These are phyloP conservation scores for Rhizodiscina lignyota DNA, from an alignment of 495 filamentous ascomycete genomes.

Conservation along the genomic window DNA sequence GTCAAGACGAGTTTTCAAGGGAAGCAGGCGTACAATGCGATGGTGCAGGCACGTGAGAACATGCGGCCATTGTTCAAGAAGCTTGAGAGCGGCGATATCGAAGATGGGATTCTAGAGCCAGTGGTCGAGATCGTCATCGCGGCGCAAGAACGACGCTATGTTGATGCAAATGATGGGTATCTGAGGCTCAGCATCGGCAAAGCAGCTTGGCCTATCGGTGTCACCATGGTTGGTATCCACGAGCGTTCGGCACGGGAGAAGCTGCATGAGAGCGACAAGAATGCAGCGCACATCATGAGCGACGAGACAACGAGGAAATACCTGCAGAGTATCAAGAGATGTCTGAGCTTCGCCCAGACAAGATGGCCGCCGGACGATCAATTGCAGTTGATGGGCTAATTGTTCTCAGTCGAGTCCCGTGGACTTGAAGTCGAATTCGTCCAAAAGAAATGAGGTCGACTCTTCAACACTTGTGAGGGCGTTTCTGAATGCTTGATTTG, in stretches of 20 bases:
- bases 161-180: slow-evolving; percentile 94
- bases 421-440: too few relatives aligned
- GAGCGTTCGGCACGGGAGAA: slow-evolving; percentile 91
- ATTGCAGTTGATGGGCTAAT: slow-evolving; percentile 91
- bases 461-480: too few relatives aligned
- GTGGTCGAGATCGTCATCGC: slow-evolving; percentile 88
- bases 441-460: too few relatives aligned
- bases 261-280: slow-evolving; percentile 68
- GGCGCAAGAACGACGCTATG: slow-evolving; percentile 77
- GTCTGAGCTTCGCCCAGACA: slow-evolving; percentile 89
- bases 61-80: slow-evolving; percentile 82
- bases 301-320: slow-evolving; percentile 92
- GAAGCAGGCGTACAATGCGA: slow-evolving; percentile 57
- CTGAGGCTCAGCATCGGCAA: slow-evolving; percentile 88
- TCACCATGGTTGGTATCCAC: slow-evolving; percentile 99
- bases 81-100: slow-evolving; percentile 64
- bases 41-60: slow-evolving; percentile 67
- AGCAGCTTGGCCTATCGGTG: slow-evolving; percentile 97
- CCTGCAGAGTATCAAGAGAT: slow-evolving; percentile 93
- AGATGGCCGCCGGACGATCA: slow-evolving; percentile 90
- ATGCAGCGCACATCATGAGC: slow-evolving; percentile 84
- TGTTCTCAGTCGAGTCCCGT: too few relatives aligned
- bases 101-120: slow-evolving; percentile 61
- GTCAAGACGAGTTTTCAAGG: slow-evolving; percentile 61
- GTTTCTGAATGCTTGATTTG: too few relatives aligned